Evolutionary conservation across 768 basidiomycete species (phyloP), one percentile per base, ranked within the genome.

Genomic region (Exsudoporus frostii): DNA sequence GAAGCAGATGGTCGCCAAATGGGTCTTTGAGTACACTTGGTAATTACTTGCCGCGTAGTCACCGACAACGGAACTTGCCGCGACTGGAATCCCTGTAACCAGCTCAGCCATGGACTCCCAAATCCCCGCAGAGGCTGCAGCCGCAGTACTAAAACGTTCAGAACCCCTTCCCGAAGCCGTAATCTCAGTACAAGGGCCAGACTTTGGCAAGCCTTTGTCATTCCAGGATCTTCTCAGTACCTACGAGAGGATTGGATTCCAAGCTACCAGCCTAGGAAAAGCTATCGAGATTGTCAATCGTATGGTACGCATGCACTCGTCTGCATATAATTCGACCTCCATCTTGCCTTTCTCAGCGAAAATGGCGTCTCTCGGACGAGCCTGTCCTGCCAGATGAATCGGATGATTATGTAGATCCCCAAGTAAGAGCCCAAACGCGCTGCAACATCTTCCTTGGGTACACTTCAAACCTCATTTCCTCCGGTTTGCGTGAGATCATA

Each of bases 391-490:
- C 81, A 34, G 83, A 89, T 63, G 92, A 92, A 65, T 71, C 82
- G 1, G 87, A 91, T 29, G 79, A 88, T 48, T 84, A 77, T 63
- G 65, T 73, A 13, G 75, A 80, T 59, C 80, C 81, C 8, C 73
- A 79, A 51, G 74, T 86, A 48, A 85, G 88, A 57, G 81, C 81
- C 30, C 77, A 78, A 62, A 93, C 81, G 41, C 85, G 85, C 55
- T 97, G 85, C 73, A 87, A 85, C 57, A 79, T 98, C 66, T 97
- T 99, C 69, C 85, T 99, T 38, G 97, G 97, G 36, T 99, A 97
- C 73, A 99, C 97, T 11, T 98, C 95, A 45, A 99, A 99, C 73
- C 82, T 99, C 41, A 96, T 99, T 65, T 98, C 97, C 2, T 98
- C 97, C 9, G 97, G 97, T 10, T 76, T 99, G 38, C 85, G 97